Evolutionary conservation across 495 filamentous ascomycete species (phyloP), one percentile per base, ranked within the genome.

Genomic region (Penicillium riverlandense): DNA sequence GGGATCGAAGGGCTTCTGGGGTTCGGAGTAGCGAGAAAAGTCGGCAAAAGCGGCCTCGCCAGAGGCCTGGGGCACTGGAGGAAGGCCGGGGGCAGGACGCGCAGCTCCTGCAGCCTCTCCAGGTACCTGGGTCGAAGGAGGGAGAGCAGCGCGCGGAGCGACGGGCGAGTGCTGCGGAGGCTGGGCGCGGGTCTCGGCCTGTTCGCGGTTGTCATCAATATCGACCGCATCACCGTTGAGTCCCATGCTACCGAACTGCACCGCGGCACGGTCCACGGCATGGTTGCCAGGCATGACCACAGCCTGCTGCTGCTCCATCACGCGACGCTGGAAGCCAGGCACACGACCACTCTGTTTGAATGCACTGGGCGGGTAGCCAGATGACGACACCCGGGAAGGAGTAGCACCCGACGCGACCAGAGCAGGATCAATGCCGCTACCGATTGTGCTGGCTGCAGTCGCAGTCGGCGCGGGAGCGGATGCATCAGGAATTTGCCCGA

Each of bases 211-310:
- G 52, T 88, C 88, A 58, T 97, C 92, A 47, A 95, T 85, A 53
- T 95, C 92, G 13, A 86, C 77, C 10, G 74, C 60, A 44, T 79
- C 74, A 43, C 84, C 92, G 60, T 89, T 91, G 54, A 97, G 62
- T 45, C 85, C 91, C 77, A 99, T 87, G 58, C 88, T 94, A 40
- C 92, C 92, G 64, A 99, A 99, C 59, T 97, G 94, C 35, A 99
- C 88, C n/a, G 89, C 84, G 38, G 90, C 78, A 41, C 88, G 83
- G 59, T 96, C 90, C 8, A 98, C 87, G 33, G 89, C 90, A 54
- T 95, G 90, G 65, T 96, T 96, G n/a, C 88, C 89, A 29, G 92
- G 92, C 92, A 99, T 97, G 40, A 96, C 86, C 31, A 99, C 92
- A 12, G 90, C 88, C 62, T 99, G 94, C 58, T 91, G 90, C 57